Evolutionary conservation across 495 filamentous ascomycete species (phyloP), one percentile per base, ranked within the genome.

Genomic region (Trichoderma erinaceum): DNA sequence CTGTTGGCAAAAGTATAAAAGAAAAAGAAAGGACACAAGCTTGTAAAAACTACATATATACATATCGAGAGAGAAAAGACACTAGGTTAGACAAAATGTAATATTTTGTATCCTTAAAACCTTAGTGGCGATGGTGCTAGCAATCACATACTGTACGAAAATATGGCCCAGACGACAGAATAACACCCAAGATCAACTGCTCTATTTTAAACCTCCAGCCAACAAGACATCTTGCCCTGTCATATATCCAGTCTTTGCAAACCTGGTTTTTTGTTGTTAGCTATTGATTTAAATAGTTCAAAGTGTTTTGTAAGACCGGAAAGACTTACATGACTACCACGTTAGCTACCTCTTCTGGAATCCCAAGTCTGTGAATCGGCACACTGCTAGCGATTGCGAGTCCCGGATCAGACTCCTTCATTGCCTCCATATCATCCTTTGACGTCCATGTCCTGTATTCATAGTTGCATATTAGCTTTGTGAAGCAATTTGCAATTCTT

Each of bases 181-280:
- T 38, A 38, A 3, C 35, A 38, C 35, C 29, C 29, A 46, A 46
- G 8, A 7, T 7, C 1, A 16, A 44, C 8, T 46, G 18, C 43
- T 46, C 43, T 66, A 66, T n/a, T 46, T 66, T 15, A 66, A 29
- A 0, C 64, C 64, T 2, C 64, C 64, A n/a, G 35, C 25, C 16
- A 66, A 43, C 35, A 66, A n/a, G 4, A 66, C 44, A 41, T 66
- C 64, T 10, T 66, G 64, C 4, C 64, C 64, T 4, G 25, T 66
- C 64, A 66, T 23, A 48, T 66, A 66, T 25, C 64, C 64, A 27
- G 64, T 66, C 43, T 66, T 66, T 35, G 64, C 64, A 27, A 43
- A 46, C 64, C 64, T 66, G 16, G 1, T 12, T 18, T 11, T 6
- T 8, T 4, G 12, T 2, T 25, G 3, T 32, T 32, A 32, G 56